A percentile compares a stretch with the other conserved stretches of the same genome.
Evolutionary conservation across 148 eudicot genomes (phyloP).

Genomic region (Rhododendron ovatum): DNA sequence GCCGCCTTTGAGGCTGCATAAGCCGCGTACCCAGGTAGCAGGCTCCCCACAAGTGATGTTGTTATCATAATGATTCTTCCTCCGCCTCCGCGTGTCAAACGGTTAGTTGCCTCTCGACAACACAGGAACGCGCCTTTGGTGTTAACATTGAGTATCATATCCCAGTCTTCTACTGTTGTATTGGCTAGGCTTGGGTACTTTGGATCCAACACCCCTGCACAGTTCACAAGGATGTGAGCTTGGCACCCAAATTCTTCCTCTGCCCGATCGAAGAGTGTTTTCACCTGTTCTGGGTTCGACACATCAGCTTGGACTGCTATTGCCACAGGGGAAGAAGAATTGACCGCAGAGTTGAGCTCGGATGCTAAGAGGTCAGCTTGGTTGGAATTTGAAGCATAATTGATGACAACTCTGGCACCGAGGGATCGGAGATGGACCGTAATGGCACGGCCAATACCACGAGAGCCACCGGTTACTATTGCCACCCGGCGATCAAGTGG

Average conservation of each 20-base stretch:
- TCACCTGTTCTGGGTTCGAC: constrained; percentile 33
- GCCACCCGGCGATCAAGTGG: constrained; percentile 40
- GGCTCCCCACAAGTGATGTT: constrained; percentile 21
- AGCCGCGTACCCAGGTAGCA: constrained; percentile 25
- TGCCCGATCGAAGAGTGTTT: constrained; percentile 38
- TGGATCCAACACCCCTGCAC: constrained; percentile 31
- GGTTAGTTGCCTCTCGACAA: constrained; percentile 28
- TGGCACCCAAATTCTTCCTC: constrained; percentile 27
- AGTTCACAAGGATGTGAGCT: constrained; percentile 36
- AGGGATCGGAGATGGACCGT: constrained; percentile 35
- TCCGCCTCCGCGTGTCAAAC: constrained; percentile 28
- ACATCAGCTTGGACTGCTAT: constrained; percentile 34
- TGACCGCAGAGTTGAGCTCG: background rate
- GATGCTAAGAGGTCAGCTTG: constrained; percentile 20
- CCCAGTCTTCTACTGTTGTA: constrained; percentile 33
- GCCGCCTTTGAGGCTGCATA: constrained; percentile 38
- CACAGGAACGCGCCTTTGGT: constrained; percentile 30
- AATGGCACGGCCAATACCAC: constrained; percentile 41
- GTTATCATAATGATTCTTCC: constrained; percentile 32
- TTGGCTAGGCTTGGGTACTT: constrained; percentile 19
- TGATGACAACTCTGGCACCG: constrained; percentile 39
- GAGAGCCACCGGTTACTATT: constrained; percentile 42
- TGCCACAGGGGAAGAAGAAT: constrained; percentile 11
- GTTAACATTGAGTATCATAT: constrained; percentile 20
- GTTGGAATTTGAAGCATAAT: constrained; percentile 33